phyloP scores from a whole-genome alignment of 2,329 filamentous ascomycete genomes.

The Botrytis sinoallii region DNA sequence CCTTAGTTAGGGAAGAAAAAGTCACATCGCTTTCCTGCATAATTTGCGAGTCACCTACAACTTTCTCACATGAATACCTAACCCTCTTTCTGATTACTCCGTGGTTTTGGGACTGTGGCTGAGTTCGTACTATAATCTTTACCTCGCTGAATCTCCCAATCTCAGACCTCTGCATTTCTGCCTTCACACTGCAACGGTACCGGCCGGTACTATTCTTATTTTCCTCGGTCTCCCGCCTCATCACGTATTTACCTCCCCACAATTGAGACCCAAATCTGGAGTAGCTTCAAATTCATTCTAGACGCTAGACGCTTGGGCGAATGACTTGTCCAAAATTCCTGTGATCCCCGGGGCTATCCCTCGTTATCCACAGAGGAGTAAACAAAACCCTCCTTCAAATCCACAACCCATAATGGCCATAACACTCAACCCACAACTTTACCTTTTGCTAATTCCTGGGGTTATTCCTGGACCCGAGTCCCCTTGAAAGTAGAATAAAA shows the following conservation, averaged over 20 bases:
- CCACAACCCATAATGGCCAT: neutral
- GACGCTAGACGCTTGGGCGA: neutral
- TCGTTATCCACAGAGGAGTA: neutral
- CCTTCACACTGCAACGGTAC: neutral
- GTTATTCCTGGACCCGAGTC: slow-evolving; percentile 5
- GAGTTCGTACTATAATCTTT: neutral
- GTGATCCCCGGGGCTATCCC: neutral
- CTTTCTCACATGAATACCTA: neutral
- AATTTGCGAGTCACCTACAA: slow-evolving; percentile 5
- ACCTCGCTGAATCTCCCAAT: neutral
- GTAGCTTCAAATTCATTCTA: neutral
- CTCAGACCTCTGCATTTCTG: neutral
- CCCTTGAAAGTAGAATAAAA: neutral
- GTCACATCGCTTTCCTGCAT: slow-evolving; percentile 3
- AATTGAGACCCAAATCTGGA: slow-evolving; percentile 1
- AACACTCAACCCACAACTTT: neutral
- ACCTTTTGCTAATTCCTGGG: slow-evolving; percentile 8
- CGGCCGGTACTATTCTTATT: neutral
- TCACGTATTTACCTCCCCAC: slow-evolving; percentile 3
- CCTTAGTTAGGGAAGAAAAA: neutral
- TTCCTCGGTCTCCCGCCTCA: neutral
- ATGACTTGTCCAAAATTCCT: neutral
- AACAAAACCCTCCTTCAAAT: neutral
- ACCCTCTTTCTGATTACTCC: neutral
- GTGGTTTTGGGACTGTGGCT: neutral